Percentiles rank a stretch among this genome's conserved stretches.
These are phyloP conservation scores for Fusarium falciforme DNA, from an alignment of 2,329 filamentous ascomycete genomes.

Conservation along the genomic window DNA sequence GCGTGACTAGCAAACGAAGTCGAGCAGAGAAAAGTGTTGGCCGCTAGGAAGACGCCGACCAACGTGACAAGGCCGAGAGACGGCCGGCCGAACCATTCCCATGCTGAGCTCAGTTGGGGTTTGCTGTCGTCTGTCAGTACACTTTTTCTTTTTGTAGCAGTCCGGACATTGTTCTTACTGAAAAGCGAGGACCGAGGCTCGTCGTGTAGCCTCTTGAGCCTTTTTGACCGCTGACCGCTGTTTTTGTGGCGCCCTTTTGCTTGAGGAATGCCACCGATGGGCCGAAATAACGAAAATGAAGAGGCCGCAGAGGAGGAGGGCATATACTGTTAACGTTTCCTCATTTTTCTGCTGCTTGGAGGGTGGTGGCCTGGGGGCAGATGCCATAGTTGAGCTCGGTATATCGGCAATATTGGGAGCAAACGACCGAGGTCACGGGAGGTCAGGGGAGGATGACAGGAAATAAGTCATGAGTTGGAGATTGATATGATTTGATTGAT, in stretches of 20 bases:
- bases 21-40: not conserved
- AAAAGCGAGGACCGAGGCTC: not conserved
- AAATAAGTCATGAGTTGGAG: not conserved
- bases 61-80: not conserved
- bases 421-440: not conserved
- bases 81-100: not conserved
- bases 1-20: not conserved
- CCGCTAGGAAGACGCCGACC: not conserved
- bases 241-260: not conserved
- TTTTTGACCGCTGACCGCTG: not conserved
- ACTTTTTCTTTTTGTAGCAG: not conserved
- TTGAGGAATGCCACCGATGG: not conserved
- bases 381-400: not conserved
- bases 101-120: not conserved
- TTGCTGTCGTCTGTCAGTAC: not conserved
- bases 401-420: not conserved
- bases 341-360: not conserved
- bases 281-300: not conserved
- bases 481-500: not conserved
- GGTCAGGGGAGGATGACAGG: not conserved
- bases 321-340: not conserved
- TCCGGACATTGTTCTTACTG: not conserved
- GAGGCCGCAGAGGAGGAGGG: not conserved
- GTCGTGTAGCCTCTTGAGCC: not conserved
- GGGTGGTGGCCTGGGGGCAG: not conserved